Evolutionary conservation across 495 filamentous ascomycete species (phyloP).

Genomic region (Neurospora sp.): DNA sequence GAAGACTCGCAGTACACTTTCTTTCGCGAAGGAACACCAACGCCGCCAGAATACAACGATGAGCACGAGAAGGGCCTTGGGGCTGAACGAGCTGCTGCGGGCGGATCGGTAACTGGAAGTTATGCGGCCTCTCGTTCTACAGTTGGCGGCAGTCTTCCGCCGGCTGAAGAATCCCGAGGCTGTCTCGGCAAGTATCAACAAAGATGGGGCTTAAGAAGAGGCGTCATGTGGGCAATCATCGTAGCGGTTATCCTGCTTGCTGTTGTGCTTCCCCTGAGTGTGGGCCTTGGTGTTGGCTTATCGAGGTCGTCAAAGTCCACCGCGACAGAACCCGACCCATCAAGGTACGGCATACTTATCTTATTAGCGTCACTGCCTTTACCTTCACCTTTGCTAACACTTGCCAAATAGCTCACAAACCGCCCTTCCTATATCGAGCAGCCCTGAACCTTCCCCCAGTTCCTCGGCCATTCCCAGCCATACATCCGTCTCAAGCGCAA

Average conservation of each 20-base stretch:
- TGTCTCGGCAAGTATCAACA: neutral
- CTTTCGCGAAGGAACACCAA: slow-evolving; percentile 27
- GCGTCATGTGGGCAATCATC: slow-evolving; percentile 20
- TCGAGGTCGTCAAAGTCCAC: slow-evolving; percentile 4
- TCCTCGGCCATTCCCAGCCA: neutral
- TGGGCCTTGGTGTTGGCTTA: slow-evolving; percentile 29
- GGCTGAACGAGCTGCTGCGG: neutral
- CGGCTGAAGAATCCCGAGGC: neutral
- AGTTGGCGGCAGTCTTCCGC: neutral
- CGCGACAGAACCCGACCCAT: neutral
- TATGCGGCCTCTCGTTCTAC: neutral
- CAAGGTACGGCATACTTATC: slow-evolving; percentile 13
- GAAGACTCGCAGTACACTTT: slow-evolving; percentile 20
- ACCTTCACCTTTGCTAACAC: neutral
- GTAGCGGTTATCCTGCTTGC: slow-evolving; percentile 17
- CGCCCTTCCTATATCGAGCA: neutral
- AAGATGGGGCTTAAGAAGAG: slow-evolving; percentile 6
- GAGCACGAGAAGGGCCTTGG: slow-evolving; percentile 8
- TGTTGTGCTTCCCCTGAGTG: slow-evolving; percentile 26
- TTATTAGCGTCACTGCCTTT: neutral
- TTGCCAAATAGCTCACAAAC: slow-evolving; percentile 3
- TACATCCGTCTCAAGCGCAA: neutral
- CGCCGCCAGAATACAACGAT: slow-evolving; percentile 15
- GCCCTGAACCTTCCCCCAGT: neutral
- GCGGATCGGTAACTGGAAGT: neutral